Evolutionary conservation across 371 early-diverging fungal genomes (phyloP).

Genomic region (Blakeslea trispora): DNA sequence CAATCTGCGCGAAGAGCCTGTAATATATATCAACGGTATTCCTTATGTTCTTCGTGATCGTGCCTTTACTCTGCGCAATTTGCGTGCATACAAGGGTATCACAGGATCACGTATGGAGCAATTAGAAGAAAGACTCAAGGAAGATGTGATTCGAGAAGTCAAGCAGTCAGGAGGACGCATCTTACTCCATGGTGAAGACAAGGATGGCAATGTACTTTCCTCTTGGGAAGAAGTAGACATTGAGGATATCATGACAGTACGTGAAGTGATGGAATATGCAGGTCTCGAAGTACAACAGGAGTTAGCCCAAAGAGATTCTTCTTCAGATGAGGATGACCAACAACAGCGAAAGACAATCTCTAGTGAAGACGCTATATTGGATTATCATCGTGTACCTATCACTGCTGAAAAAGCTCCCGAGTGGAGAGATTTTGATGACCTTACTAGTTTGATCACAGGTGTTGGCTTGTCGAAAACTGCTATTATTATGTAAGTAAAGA

Average conservation of each 20-base stretch:
- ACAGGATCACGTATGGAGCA: slow-evolving; percentile 65
- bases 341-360: background rate
- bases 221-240: slow-evolving; percentile 64
- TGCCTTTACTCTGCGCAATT: slow-evolving; percentile 66
- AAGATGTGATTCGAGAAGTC: slow-evolving; percentile 68
- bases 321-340: slow-evolving; percentile 11
- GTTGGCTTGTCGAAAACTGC: slow-evolving; percentile 44
- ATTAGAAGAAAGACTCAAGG: slow-evolving; percentile 68
- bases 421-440: slow-evolving; percentile 60
- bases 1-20: slow-evolving; percentile 76
- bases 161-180: slow-evolving; percentile 56
- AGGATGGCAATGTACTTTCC: slow-evolving; percentile 48
- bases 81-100: slow-evolving; percentile 72
- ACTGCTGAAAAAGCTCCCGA: slow-evolving; percentile 67
- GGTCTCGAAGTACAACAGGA: slow-evolving; percentile 29
- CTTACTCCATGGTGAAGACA: slow-evolving; percentile 65
- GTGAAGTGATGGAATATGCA: slow-evolving; percentile 54
- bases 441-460: slow-evolving; percentile 43
- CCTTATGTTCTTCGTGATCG: slow-evolving; percentile 76
- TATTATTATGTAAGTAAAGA: slow-evolving; percentile 53
- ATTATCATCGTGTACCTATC: slow-evolving; percentile 62
- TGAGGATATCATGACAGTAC: slow-evolving; percentile 57
- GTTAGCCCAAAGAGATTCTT: slow-evolving; percentile 2
- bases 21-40: slow-evolving; percentile 73
- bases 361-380: slow-evolving; percentile 12